Percentiles rank a stretch among this genome's conserved stretches.
phyloP scores from a whole-genome alignment of 2,329 filamentous ascomycete genomes.

The Hymenoscyphus scutula region DNA sequence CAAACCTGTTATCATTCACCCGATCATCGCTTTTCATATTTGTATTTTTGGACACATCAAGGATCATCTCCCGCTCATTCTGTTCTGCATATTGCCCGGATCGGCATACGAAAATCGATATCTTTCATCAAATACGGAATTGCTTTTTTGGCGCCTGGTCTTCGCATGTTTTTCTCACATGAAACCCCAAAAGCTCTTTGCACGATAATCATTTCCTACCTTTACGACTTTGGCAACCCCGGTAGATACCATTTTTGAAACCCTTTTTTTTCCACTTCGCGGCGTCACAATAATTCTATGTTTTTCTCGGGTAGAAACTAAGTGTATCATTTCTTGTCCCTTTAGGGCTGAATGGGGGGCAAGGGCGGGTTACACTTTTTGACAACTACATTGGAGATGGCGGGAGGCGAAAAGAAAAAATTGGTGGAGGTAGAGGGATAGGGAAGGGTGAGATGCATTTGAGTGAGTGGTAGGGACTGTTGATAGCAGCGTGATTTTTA shows the following conservation, averaged over 20 bases:
- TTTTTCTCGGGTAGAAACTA: constrained; percentile 22
- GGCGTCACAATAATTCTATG: constrained; percentile 31
- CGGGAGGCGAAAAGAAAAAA: constrained; percentile 28
- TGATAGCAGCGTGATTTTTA: constrained; percentile 31
- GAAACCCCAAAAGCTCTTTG: constrained; percentile 31
- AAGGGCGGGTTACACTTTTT: constrained; percentile 1
- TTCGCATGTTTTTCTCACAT: constrained; percentile 31
- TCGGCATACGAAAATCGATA: constrained; percentile 32
- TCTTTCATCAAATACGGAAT: constrained; percentile 26
- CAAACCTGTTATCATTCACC: constrained; percentile 20
- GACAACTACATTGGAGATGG: constrained; percentile 31
- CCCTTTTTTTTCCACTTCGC: constrained; percentile 31
- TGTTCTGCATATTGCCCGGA: constrained; percentile 31
- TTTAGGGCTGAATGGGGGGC: constrained; percentile 11
- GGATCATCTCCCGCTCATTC: constrained; percentile 27
- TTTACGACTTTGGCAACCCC: constrained; percentile 35
- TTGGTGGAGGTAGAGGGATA: constrained; percentile 34
- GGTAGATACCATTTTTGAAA: constrained; percentile 34
- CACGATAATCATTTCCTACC: constrained; percentile 35
- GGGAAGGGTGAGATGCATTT: constrained; percentile 28
- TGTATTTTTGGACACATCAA: constrained; percentile 35
- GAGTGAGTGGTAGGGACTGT: constrained; percentile 27
- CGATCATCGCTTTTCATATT: constrained; percentile 30
- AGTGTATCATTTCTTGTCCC: constrained; percentile 13
- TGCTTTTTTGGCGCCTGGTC: constrained; percentile 36